Evolutionary conservation across 768 basidiomycete genomes (phyloP).

Genomic region (Leccinum rimulosum): DNA sequence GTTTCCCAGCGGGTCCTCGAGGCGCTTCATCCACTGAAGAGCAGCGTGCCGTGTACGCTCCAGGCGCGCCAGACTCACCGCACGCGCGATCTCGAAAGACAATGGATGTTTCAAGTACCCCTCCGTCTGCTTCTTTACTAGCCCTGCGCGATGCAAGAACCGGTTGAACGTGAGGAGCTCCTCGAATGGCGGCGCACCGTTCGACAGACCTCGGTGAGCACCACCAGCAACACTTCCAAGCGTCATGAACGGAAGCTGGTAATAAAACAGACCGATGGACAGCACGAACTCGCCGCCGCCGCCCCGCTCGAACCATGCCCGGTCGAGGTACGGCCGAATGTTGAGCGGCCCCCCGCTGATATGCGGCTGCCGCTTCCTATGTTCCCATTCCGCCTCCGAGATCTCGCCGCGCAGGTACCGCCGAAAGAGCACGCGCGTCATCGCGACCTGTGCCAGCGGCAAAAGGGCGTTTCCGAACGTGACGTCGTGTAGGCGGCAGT

Average conservation of each 20-base stretch:
- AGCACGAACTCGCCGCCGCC: slow-evolving; percentile 44
- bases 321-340: slow-evolving; percentile 46
- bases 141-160: slow-evolving; percentile 44
- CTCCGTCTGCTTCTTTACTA: slow-evolving; percentile 37
- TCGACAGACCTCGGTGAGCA: not conserved
- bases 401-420: slow-evolving; percentile 49
- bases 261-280: slow-evolving; percentile 42
- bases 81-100: slow-evolving; percentile 40
- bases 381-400: slow-evolving; percentile 49
- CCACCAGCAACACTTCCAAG: slow-evolving; percentile 13
- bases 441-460: slow-evolving; percentile 50
- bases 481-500: slow-evolving; percentile 41
- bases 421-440: slow-evolving; percentile 49
- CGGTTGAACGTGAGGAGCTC: slow-evolving; percentile 44
- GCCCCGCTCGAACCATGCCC: slow-evolving; percentile 43
- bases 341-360: not conserved
- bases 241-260: slow-evolving; percentile 49
- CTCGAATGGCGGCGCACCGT: slow-evolving; percentile 37
- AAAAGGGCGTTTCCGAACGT: slow-evolving; percentile 53
- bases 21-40: slow-evolving; percentile 24
- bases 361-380: slow-evolving; percentile 28
- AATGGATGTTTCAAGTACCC: slow-evolving; percentile 42
- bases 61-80: slow-evolving; percentile 4
- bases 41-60: slow-evolving; percentile 6
- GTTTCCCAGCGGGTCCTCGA: not conserved